Evolutionary conservation across 305 asterid species (phyloP), one percentile per base, ranked within the genome.

Genomic region (Nicotiana rustica): DNA sequence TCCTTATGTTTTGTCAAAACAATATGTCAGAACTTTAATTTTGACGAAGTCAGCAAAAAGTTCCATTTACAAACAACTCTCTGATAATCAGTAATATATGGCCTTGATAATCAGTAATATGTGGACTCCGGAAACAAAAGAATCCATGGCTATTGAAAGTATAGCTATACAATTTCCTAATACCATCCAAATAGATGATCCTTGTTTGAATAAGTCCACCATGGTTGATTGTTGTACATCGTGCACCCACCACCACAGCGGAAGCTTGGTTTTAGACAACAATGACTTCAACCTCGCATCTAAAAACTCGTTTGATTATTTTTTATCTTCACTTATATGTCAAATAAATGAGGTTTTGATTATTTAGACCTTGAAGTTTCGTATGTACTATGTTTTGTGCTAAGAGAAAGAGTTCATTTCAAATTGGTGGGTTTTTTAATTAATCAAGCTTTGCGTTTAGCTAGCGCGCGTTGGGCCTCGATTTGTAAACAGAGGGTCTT

Each of bases 221-320:
- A 29, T 17, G 44, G 64, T 75, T 25, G 79, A 75, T 52, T 15
- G 17, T 9, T 14, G 64, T 49, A 75, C 79, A 52, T 5, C 29
- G 79, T 14, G 19, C 61, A 71, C 41, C 61, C 79, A 71, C 21
- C 61, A 71, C 78, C 79, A 73, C 79, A 73, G 21, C 19, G 7
- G 10, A 47, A 47, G 14, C 79, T 47, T 47, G 41, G 41, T 73
- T 71, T 13, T 36, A 47, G 61, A 71, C 78, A 71, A 44, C 13
- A 71, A 71, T 71, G 78, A 71, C 78, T 71, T 71, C 78, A 71
- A 21, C 35, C 78, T 70, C 78, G 41, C 12, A 69, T 69, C 35
- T 68, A 25, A 68, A 69, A 70, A 41, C 41, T 73, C 13, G 14
- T 73, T 6, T 47, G 79, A 73, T 73, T 47, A 73, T 73, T 18